These are phyloP conservation scores for Ceratobasidium sp. DNA, from an alignment of 1,284 basidiomycete species.

Conservation along the genomic window DNA sequence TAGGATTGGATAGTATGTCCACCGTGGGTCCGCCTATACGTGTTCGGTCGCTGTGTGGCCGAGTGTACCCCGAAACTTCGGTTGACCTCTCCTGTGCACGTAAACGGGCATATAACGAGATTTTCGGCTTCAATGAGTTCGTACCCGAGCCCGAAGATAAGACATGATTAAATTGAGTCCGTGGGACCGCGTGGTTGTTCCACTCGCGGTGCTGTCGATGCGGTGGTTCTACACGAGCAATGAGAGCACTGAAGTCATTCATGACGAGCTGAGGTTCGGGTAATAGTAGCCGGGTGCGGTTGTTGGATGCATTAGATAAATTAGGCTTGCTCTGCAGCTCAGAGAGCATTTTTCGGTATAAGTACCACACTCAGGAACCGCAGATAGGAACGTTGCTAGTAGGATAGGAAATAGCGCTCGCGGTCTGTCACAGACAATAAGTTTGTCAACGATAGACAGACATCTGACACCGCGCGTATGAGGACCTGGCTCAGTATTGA, in stretches of 20 bases:
- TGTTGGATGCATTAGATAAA: too few relatives aligned
- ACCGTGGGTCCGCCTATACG: background rate
- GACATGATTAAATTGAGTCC: background rate
- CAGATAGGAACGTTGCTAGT: background rate
- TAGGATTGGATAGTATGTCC: background rate
- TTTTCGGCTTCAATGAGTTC: constrained; percentile 11
- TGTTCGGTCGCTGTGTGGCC: background rate
- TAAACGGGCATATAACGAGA: constrained; percentile 4
- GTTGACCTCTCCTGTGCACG: background rate
- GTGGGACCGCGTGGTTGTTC: background rate
- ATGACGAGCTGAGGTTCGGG: too few relatives aligned
- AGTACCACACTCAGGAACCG: background rate
- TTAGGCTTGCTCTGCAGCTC: too few relatives aligned
- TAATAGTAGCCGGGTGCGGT: too few relatives aligned
- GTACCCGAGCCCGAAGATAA: constrained; percentile 13
- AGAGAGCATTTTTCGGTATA: background rate
- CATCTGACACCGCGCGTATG: background rate
- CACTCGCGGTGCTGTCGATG: constrained; percentile 3
- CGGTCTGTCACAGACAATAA: background rate
- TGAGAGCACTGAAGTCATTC: constrained; percentile 13
- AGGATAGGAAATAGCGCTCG: background rate
- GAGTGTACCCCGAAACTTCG: constrained; percentile 18
- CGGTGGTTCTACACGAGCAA: background rate
- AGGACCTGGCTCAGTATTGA: background rate
- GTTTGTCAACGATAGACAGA: background rate